These are phyloP conservation scores for Botrytis cinerea DNA, from an alignment of 2,329 filamentous ascomycete genomes.

Conservation along the genomic window DNA sequence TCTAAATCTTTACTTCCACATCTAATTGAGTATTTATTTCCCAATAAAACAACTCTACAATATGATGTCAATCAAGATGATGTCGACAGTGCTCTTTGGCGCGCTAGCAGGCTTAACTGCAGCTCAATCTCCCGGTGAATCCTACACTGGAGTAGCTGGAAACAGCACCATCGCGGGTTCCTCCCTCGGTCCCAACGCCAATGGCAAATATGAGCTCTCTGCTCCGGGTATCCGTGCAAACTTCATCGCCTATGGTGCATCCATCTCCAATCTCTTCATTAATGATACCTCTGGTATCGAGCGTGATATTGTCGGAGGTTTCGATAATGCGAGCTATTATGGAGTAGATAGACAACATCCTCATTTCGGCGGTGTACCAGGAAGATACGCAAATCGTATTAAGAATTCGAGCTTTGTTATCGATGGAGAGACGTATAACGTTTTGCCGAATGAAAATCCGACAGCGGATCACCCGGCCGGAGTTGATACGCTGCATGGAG, in stretches of 20 bases:
- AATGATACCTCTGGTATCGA: conserved; percentile 67
- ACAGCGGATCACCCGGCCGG: conserved; percentile 53
- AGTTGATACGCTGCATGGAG: conserved; percentile 68
- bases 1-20: neutral
- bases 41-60: neutral
- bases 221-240: conserved; percentile 65
- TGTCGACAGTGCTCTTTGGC: conserved; percentile 5
- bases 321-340: conserved; percentile 76
- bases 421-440: conserved; percentile 61
- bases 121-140: conserved; percentile 32
- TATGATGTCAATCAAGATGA: conserved; percentile 7
- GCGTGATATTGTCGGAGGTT: conserved; percentile 72
- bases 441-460: conserved; percentile 65
- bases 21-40: neutral
- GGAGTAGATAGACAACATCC: conserved; percentile 63
- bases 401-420: conserved; percentile 73
- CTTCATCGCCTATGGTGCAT: conserved; percentile 75
- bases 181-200: conserved; percentile 48
- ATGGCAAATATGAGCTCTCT: conserved; percentile 72
- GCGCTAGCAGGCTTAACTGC: conserved; percentile 20
- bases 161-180: conserved; percentile 35
- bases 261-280: conserved; percentile 70
- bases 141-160: conserved; percentile 35
- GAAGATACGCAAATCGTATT: conserved; percentile 80
- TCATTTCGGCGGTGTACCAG: conserved; percentile 72